phyloP scores from a whole-genome alignment of 768 basidiomycete genomes.

The Phlegmacium glaucopus region DNA sequence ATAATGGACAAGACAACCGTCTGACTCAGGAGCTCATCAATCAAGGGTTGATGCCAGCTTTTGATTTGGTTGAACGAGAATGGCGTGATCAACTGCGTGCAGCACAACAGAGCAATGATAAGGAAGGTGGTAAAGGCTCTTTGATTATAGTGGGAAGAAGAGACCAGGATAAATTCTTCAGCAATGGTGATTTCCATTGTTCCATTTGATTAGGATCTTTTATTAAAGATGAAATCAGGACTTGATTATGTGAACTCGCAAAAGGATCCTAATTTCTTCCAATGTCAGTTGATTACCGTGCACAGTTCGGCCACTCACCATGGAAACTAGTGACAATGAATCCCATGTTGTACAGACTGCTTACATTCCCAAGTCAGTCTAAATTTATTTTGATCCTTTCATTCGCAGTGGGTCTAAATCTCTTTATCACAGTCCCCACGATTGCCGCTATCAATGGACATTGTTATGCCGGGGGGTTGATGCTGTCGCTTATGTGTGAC shows the following conservation, averaged over 20 bases:
- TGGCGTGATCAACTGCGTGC: constrained; percentile 58
- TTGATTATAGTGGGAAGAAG: constrained; percentile 74
- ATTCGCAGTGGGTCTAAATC: background rate
- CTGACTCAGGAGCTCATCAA: constrained; percentile 57
- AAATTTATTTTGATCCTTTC: background rate
- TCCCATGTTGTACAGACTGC: constrained; percentile 62
- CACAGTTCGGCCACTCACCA: constrained; percentile 3
- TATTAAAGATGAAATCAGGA: constrained; percentile 32
- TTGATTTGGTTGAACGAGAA: constrained; percentile 69
- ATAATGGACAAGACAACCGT: constrained; percentile 74
- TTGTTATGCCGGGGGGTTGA: constrained; percentile 81
- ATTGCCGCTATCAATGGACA: constrained; percentile 83
- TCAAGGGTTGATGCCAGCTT: constrained; percentile 60
- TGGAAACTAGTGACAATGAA: constrained; percentile 60
- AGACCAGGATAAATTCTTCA: constrained; percentile 86
- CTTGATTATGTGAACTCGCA: constrained; percentile 57
- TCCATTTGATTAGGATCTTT: constrained; percentile 2
- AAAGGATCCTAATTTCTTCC: constrained; percentile 60
- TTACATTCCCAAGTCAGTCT: constrained; percentile 72
- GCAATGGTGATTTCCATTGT: constrained; percentile 53
- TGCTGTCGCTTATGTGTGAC: constrained; percentile 79
- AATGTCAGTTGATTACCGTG: constrained; percentile 33
- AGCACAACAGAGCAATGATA: constrained; percentile 40
- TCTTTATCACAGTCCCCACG: constrained; percentile 56
- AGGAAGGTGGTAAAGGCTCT: constrained; percentile 59